Base-by-base conservation (phyloP, 2,329 filamentous ascomycete species). In the Monosporascus sp. region DNA sequence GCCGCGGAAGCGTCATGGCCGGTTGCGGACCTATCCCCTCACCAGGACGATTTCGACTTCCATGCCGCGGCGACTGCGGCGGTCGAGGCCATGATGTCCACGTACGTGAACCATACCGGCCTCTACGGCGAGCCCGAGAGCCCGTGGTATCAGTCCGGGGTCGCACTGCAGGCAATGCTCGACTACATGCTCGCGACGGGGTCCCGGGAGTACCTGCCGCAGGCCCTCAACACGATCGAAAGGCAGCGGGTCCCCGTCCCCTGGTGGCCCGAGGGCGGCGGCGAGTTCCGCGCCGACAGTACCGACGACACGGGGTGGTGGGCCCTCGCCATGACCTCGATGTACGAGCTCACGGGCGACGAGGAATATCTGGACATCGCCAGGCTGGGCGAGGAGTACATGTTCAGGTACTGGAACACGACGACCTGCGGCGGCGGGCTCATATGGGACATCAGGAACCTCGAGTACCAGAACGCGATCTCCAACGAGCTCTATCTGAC, bases 271-370 rank as follows among this genome's bases (percentile, higher is more conserved):
- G 59, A 70, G 40, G 71, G 70, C 17, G 64, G 59, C 16, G 72
- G 72, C 20, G 59, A 69, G 40, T 74, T 74, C 58, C 70, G 71
- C 40, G 71, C 67, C 19, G 69, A 72, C 50, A 70, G 67, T 50
- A 74, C 72, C n/a, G 65, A 66, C 31, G 78, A 80, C 57, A 75
- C 76, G 57, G 71, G 76, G 17, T 80, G 78, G 78, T 81, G 78
- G 78, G 77, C 72, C 7, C 69, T 80, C 53, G 78, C 73, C 7
- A 74, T 77, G 71, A 73, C 78, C 20, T 70, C 73, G 22, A 65
- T 76, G 3, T 80, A 74, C 60, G 73, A 80, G 60, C 64, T 77
- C 16, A 80, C 77, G 0, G 65, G 69, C 1, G 65, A 79, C 22
- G 34, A 55, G 1, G 71, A 68, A 37, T 80, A 79, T 56, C 72